Percentiles rank a stretch among this genome's conserved stretches.
Conservation (phyloP, 352 stramenopile genomes). For the Thalassiosira livingstoniorum region DNA sequence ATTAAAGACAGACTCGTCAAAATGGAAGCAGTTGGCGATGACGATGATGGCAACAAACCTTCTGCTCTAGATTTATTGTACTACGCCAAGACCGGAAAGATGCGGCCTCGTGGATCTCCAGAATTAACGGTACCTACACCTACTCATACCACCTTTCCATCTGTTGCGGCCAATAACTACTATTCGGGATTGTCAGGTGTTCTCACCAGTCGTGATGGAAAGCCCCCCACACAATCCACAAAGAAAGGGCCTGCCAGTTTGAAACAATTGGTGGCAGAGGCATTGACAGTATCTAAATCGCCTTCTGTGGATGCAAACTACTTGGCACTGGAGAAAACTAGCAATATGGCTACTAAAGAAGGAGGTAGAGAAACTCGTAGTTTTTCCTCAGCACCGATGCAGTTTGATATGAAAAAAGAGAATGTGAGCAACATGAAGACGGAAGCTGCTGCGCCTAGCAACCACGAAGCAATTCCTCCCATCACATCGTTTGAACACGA, state of each 20-base stretch:
- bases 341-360: not conserved
- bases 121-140: not conserved
- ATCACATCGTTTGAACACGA: not conserved
- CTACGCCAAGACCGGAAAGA: slow-evolving; percentile 9
- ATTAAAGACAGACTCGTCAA: no score
- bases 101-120: not conserved
- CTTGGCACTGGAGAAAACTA: not conserved
- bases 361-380: not conserved
- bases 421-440: not conserved
- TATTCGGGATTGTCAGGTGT: not conserved
- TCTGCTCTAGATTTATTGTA: not conserved
- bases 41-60: not conserved
- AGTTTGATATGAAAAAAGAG: not conserved
- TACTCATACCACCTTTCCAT: not conserved
- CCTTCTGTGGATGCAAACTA: not conserved
- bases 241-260: not conserved
- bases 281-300: not conserved
- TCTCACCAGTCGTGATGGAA: not conserved
- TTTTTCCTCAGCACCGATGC: not conserved
- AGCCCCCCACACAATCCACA: not conserved
- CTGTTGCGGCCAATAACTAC: not conserved
- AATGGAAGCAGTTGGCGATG: not conserved
- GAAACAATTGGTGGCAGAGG: not conserved
- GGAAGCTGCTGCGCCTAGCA: not conserved
- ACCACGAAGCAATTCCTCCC: not conserved